A percentile compares a stretch with the other conserved stretches of the same genome.
phyloP scores from a whole-genome alignment of 129 eudicot species.

The Artemisia tridentata region DNA sequence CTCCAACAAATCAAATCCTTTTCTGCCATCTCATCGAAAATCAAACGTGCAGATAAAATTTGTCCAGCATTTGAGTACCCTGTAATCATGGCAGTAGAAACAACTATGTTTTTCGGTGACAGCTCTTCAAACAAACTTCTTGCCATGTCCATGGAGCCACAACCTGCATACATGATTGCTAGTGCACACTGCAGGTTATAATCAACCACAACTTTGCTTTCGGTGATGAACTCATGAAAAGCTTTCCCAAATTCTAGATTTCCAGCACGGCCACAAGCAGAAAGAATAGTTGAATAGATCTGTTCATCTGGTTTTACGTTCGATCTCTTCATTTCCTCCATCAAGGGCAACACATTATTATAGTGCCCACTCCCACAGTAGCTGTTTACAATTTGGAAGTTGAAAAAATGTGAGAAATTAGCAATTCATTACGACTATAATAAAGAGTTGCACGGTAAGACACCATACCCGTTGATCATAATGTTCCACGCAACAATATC shows the following conservation, averaged over 20 bases:
- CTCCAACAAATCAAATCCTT: conserved; percentile 83
- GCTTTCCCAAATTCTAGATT: conserved; percentile 58
- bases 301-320: conserved; percentile 48
- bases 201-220: conserved; percentile 38
- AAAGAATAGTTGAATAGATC: conserved; percentile 50
- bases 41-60: conserved; percentile 44
- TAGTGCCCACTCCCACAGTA: conserved; percentile 50
- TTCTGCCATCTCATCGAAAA: conserved; percentile 49
- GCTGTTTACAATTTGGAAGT: conserved; percentile 33
- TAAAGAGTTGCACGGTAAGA: not conserved
- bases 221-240: conserved; percentile 45
- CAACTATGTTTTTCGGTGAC: conserved; percentile 50
- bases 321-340: conserved; percentile 66
- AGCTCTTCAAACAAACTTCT: conserved; percentile 42
- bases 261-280: conserved; percentile 60
- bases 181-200: conserved; percentile 59
- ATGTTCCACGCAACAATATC: conserved; percentile 73
- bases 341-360: conserved; percentile 45
- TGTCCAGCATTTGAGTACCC: conserved; percentile 68
- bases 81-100: conserved; percentile 67
- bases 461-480: conserved; percentile 64
- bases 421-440: not conserved
- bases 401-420: not conserved
- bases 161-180: conserved; percentile 61
- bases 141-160: conserved; percentile 71